phyloP scores from a whole-genome alignment of 768 basidiomycete species.

The Serpula lacrymans region DNA sequence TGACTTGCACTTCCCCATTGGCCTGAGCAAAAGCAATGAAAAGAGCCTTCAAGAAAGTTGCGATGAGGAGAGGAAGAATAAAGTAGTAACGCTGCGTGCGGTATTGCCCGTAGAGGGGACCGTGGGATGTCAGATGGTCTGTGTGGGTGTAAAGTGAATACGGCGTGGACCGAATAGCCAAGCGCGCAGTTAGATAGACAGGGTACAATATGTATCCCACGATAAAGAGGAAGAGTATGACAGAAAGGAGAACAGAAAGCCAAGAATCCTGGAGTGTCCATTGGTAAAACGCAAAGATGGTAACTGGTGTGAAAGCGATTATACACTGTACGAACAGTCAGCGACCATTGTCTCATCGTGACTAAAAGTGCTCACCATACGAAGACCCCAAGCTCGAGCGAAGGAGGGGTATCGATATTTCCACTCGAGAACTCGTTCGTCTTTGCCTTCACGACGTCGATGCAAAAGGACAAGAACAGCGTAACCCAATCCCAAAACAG shows the following conservation, averaged over 20 bases:
- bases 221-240: slow-evolving; percentile 57
- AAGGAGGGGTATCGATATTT: slow-evolving; percentile 41
- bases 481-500: slow-evolving; percentile 51
- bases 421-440: slow-evolving; percentile 13
- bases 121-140: slow-evolving; percentile 38
- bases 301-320: slow-evolving; percentile 63
- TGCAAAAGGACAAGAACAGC: slow-evolving; percentile 30
- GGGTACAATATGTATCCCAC: slow-evolving; percentile 47
- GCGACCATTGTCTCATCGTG: slow-evolving; percentile 1
- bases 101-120: slow-evolving; percentile 66
- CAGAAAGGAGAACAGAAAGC: slow-evolving; percentile 78
- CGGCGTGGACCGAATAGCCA: slow-evolving; percentile 38
- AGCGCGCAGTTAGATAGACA: slow-evolving; percentile 45
- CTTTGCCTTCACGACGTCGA: slow-evolving; percentile 18
- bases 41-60: slow-evolving; percentile 63
- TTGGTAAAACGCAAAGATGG: slow-evolving; percentile 82
- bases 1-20: slow-evolving; percentile 66
- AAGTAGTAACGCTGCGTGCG: slow-evolving; percentile 67
- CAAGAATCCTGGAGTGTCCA: slow-evolving; percentile 91
- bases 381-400: slow-evolving; percentile 57
- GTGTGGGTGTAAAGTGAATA: slow-evolving; percentile 35
- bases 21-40: slow-evolving; percentile 65
- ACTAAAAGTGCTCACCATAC: slow-evolving; percentile 49
- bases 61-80: slow-evolving; percentile 52
- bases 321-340: slow-evolving; percentile 42